phyloP scores from a whole-genome alignment of 495 filamentous ascomycete species.

The Neurospora sp. region DNA sequence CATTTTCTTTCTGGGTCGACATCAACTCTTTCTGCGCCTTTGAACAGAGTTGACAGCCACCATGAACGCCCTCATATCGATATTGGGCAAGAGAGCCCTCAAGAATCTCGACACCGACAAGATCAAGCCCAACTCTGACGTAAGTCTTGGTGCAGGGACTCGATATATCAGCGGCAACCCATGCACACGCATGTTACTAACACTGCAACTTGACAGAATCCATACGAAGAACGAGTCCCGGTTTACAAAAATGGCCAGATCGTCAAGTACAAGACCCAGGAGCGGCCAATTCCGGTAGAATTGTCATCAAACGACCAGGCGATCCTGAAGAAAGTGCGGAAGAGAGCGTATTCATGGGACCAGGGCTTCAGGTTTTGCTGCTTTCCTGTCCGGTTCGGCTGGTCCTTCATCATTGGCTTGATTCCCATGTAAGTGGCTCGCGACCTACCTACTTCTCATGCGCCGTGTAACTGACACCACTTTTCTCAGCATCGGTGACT shows the following conservation, averaged over 20 bases:
- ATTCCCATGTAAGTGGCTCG: constrained; percentile 56
- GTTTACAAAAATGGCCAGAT: constrained; percentile 48
- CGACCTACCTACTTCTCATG: not conserved
- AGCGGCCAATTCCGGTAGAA: constrained; percentile 58
- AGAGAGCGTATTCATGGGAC: constrained; percentile 73
- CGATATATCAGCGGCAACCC: not conserved
- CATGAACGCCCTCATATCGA: constrained; percentile 25
- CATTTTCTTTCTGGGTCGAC: not conserved
- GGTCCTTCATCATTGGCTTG: constrained; percentile 69
- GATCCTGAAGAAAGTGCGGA: constrained; percentile 70
- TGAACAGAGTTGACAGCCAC: not conserved
- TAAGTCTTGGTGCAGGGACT: constrained; percentile 22
- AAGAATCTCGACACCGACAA: constrained; percentile 55
- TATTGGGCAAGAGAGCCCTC: constrained; percentile 56
- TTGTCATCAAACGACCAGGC: constrained; percentile 70
- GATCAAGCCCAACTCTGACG: constrained; percentile 61
- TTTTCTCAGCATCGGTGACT: constrained; percentile 57
- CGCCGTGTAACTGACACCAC: not conserved
- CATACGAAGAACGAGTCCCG: constrained; percentile 64
- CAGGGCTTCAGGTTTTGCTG: constrained; percentile 59
- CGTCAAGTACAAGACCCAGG: constrained; percentile 51
- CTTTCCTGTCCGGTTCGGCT: constrained; percentile 69
- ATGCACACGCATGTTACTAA: not conserved
- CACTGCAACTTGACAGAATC: constrained; percentile 37
- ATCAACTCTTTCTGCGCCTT: not conserved